A percentile compares a stretch with the other conserved stretches of the same genome.
phyloP scores from a whole-genome alignment of 2,329 filamentous ascomycete species.

The Fragosphaeria purpurea region DNA sequence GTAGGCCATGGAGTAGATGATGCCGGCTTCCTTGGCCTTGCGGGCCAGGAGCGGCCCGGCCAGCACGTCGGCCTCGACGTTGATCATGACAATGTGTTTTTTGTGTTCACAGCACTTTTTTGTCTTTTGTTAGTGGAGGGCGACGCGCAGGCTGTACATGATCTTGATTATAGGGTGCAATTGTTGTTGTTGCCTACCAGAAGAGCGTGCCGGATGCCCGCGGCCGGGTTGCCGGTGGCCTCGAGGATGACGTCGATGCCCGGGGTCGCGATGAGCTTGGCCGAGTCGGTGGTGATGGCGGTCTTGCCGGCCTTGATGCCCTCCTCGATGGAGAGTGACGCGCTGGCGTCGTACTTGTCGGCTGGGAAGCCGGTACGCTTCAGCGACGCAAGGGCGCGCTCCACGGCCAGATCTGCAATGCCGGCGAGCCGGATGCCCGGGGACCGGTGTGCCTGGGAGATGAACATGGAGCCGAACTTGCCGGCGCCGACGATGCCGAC shows the following conservation, averaged over 20 bases:
- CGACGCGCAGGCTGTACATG: too few species aligned
- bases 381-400: slow-evolving; percentile 29
- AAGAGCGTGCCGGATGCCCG: slow-evolving; percentile 31
- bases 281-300: slow-evolving; percentile 31
- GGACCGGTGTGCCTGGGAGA: slow-evolving; percentile 33
- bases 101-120: slow-evolving; percentile 31
- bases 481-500: slow-evolving; percentile 36
- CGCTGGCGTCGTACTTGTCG: slow-evolving; percentile 26
- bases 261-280: slow-evolving; percentile 29
- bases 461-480: slow-evolving; percentile 38
- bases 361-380: slow-evolving; percentile 29
- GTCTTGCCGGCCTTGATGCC: slow-evolving; percentile 30
- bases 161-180: too few species aligned
- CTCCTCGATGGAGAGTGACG: slow-evolving; percentile 24
- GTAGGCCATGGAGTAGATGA: slow-evolving; percentile 37
- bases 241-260: slow-evolving; percentile 35
- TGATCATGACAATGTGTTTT: slow-evolving; percentile 39
- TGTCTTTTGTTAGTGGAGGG: too few species aligned
- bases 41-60: slow-evolving; percentile 30
- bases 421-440: slow-evolving; percentile 31
- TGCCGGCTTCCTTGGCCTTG: slow-evolving; percentile 32
- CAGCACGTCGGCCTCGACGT: slow-evolving; percentile 34
- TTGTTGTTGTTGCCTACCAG: slow-evolving; percentile 11
- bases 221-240: slow-evolving; percentile 32
- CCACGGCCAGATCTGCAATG: slow-evolving; percentile 32